Evolutionary conservation across 208 protist genomes (phyloP).

Genomic region (Tritrichomonas musculus): DNA sequence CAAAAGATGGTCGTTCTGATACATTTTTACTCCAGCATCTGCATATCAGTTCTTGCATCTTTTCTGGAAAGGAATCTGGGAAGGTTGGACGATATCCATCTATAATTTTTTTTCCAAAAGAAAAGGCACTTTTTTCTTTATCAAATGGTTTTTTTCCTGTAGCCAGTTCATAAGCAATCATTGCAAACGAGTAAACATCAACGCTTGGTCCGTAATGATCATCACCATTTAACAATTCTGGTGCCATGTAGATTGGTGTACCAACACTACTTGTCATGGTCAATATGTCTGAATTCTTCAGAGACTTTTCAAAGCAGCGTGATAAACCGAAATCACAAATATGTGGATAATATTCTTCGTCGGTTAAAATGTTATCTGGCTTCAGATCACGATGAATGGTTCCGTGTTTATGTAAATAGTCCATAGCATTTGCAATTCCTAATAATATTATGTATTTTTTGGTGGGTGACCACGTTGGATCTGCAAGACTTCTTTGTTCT

Average conservation of each 20-base stretch:
- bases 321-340: constrained; percentile 8
- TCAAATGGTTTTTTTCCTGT: not conserved
- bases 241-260: constrained; percentile 13
- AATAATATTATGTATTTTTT: not conserved
- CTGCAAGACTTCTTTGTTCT: too few species aligned
- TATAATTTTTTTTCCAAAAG: not conserved
- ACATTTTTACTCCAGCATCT: not conserved
- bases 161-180: not conserved
- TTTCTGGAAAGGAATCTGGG: not conserved
- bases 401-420: not conserved
- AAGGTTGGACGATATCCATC: not conserved
- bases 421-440: not conserved
- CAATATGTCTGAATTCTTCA: too few species aligned
- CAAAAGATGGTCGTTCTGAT: not conserved
- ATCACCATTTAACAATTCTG: not conserved
- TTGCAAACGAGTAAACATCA: not conserved
- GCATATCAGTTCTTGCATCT: not conserved
- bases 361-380: not conserved
- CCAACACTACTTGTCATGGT: too few species aligned
- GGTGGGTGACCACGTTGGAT: too few species aligned
- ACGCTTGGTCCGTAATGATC: too few species aligned
- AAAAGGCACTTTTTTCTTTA: not conserved
- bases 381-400: constrained; percentile 15
- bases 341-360: not conserved
- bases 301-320: too few species aligned